These are phyloP conservation scores for Epichloe sp. DNA, from an alignment of 2,329 filamentous ascomycete species.

Conservation along the genomic window DNA sequence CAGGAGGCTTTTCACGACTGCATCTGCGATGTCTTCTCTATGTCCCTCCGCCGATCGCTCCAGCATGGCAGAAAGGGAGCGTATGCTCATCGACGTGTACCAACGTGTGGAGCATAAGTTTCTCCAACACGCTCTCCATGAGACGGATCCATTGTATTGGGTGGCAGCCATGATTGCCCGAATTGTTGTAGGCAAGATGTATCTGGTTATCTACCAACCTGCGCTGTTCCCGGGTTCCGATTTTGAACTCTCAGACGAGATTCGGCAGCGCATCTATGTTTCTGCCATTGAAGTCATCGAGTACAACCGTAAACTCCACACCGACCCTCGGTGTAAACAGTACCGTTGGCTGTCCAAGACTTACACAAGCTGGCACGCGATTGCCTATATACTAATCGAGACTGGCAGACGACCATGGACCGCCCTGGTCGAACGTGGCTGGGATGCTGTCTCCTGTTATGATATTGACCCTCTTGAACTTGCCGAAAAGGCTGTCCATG, in stretches of 20 bases:
- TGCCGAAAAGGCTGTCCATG: conserved; percentile 30
- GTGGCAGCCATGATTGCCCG: conserved; percentile 54
- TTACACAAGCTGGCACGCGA: conserved; percentile 38
- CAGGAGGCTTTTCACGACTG: conserved; percentile 21
- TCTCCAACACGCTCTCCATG: conserved; percentile 35
- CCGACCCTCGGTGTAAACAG: conserved; percentile 34
- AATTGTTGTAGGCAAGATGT: conserved; percentile 66
- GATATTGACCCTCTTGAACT: conserved; percentile 28
- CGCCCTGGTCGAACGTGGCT: conserved; percentile 35
- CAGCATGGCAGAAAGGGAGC: conserved; percentile 24
- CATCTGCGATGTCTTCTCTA: conserved; percentile 20
- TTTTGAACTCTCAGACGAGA: conserved; percentile 44
- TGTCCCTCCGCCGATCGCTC: conserved; percentile 16
- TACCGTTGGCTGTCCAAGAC: conserved; percentile 38
- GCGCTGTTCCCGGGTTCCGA: conserved; percentile 47
- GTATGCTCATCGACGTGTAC: conserved; percentile 39
- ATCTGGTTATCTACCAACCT: conserved; percentile 64
- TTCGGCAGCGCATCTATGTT: conserved; percentile 55
- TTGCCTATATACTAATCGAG: conserved; percentile 36
- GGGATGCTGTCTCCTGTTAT: conserved; percentile 30
- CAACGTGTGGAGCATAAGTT: conserved; percentile 42
- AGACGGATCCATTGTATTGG: conserved; percentile 46
- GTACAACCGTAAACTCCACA: conserved; percentile 50
- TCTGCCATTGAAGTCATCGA: conserved; percentile 66
- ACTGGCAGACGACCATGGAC: conserved; percentile 34